Evolutionary conservation across 352 stramenopile genomes (phyloP), one percentile per base, ranked within the genome.

Genomic region (Phytophthora foliorum): DNA sequence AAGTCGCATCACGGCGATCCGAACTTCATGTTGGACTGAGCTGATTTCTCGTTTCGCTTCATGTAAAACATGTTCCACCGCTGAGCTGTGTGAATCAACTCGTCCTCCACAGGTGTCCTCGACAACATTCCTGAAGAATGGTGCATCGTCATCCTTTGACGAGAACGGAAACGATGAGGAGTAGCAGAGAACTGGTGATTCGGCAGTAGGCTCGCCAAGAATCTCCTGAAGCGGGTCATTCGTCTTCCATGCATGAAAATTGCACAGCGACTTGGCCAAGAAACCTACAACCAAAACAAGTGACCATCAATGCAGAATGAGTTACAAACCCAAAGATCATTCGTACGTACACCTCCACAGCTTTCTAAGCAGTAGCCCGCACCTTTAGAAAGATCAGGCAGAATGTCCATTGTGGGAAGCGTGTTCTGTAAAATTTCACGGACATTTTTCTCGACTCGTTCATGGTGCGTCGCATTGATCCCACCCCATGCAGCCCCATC

Each of bases 221-320:
- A 42, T 22, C 19, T 68, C 51, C n/a, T 62, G 19, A 31, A 77
- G 52, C 32, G 59, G 72, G 6, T 72, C 57, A 14, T 27, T 56
- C 1, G 44, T 65, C 3, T 38, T 63, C 80, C 80, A 88, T 0
- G 52, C 29, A 7, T 25, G 39, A 32, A 65, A 75, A 38, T 68
- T 32, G 27, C 80, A 88, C 17, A 84, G 39, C n/a, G 75, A 80
- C 38, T 69, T 77, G 38, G 75, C 67, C 62, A 88, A 57, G 29
- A 80, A 86, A 3, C 75, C 80, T 88, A 24, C 10, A 57, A 51
- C 48, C 25, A 11, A 31, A 57, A 51, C 14, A 31, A 41, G 11
- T 42, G 42, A 24, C 9, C 22, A 34, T 13, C 22, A 16, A 48
- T 6, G 45, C 13, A 25, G 24, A 77, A 45, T 46, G 17, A 46